Evolutionary conservation across 129 eudicot genomes (phyloP).

Genomic region (Pulicaria dysenterica): DNA sequence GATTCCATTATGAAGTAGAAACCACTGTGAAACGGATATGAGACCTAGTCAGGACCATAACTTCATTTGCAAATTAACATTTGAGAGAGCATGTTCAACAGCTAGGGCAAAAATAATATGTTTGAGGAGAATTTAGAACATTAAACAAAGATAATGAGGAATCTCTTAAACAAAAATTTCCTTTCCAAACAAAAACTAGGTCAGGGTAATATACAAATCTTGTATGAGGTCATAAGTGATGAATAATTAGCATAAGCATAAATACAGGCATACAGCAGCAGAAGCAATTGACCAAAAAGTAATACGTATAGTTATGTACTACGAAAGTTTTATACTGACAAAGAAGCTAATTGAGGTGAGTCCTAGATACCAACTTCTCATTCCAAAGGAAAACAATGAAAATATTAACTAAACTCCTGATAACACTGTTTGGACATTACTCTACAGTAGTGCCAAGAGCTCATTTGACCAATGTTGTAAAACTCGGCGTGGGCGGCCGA

Average conservation of each 20-base stretch:
- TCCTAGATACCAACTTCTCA: constrained; percentile 13
- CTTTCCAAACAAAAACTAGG: constrained; percentile 4
- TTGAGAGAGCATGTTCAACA: background rate
- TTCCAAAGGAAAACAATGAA: background rate
- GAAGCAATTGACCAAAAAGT: background rate
- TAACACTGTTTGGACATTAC: background rate
- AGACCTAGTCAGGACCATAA: background rate
- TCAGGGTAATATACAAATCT: background rate
- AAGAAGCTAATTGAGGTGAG: constrained; percentile 1
- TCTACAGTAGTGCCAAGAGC: background rate
- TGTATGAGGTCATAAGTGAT: background rate
- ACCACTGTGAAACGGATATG: background rate
- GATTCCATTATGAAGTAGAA: background rate
- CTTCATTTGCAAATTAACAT: background rate
- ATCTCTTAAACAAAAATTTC: background rate
- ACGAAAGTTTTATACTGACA: background rate
- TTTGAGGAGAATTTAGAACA: background rate
- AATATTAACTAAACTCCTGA: constrained; percentile 8
- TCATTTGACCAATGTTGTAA: background rate
- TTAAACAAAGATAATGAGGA: background rate
- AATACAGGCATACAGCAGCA: background rate
- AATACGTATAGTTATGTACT: background rate
- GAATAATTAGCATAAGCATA: background rate
- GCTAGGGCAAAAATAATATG: background rate
- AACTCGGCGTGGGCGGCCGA: no score